Evolutionary conservation across 208 protist genomes (phyloP), one percentile per base, ranked within the genome.

Genomic region (Wallacemonas rigidus): DNA sequence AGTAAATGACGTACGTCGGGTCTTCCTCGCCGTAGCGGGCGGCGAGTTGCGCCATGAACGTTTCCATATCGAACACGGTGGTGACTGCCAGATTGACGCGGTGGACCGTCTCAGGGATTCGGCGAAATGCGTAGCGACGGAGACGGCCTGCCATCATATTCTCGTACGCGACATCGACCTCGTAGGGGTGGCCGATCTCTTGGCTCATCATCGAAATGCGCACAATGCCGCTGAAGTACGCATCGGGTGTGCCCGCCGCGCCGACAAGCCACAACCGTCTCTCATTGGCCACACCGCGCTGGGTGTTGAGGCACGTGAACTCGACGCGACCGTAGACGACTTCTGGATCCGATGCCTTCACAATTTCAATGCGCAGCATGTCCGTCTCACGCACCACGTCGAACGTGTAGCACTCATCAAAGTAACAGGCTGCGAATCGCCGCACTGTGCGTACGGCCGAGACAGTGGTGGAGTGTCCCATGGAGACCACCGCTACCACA

Each of bases 31-130:
- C 87, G 77, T 91, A 89, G 55, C 80, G 69, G 15, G 72, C 55
- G 11, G 83, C 71, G 50, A 96, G 54, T 68, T 92, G 81, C 38
- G 77, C 83, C 74, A 96, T 81, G 75, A 94, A 93, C 41, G 81
- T 84, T 69, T 96, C 89, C 74, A 93, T 92, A 69, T 96, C 91
- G 61, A 91, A 94, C 11, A 92, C 81, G 5, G 89, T 94, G 38
- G 80, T 79, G 3, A 94, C 75, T 7, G 82, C 81, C 3, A 94
- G 61, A 73, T 90, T 80, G 8, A 93, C 85, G 70, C 90, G 87
- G 75, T 96, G 91, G 50, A 96, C 73, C 40, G 74, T 88, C 58
- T 89, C 77, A 11, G 91, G 91, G 2, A 89, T 69, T 48, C 79
- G 84, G 17, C 77, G 75, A 51, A 84, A 72, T 3, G 81, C 75